Conservation (phyloP, 2,329 filamentous ascomycete genomes). For the Epichloe aotearoae region DNA sequence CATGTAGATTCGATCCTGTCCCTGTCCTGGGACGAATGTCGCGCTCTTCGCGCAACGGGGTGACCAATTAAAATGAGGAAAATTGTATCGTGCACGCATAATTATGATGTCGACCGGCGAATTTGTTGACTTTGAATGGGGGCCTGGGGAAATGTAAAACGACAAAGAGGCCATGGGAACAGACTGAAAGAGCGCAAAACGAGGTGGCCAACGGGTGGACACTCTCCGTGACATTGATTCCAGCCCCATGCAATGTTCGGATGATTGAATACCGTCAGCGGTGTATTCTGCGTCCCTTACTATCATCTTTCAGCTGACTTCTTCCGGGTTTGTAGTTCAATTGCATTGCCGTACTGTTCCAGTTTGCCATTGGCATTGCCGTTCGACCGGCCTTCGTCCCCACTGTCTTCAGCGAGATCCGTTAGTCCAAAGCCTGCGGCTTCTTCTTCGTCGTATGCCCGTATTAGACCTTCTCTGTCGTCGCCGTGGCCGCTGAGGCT, state of each 20-base stretch:
- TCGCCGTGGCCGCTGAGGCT: slow-evolving; percentile 51
- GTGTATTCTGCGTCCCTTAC: slow-evolving; percentile 11
- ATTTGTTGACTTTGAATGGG: slow-evolving; percentile 4
- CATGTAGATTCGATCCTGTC: slow-evolving; percentile 1
- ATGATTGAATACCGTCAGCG: neutral
- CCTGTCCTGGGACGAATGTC: neutral
- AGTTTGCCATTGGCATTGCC: slow-evolving; percentile 29
- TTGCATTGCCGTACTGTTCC: slow-evolving; percentile 26
- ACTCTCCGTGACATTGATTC: neutral
- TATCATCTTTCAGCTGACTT: slow-evolving; percentile 25
- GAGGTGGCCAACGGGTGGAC: neutral
- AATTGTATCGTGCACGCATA: slow-evolving; percentile 3
- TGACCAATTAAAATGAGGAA: neutral
- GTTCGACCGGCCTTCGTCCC: slow-evolving; percentile 40
- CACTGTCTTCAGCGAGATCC: slow-evolving; percentile 67
- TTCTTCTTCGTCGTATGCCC: slow-evolving; percentile 78
- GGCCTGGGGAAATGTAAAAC: slow-evolving; percentile 5
- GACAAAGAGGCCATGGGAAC: neutral
- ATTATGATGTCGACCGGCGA: slow-evolving; percentile 6
- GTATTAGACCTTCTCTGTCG: slow-evolving; percentile 73
- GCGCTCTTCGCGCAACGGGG: neutral
- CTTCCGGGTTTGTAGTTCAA: slow-evolving; percentile 39
- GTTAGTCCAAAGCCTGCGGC: slow-evolving; percentile 59
- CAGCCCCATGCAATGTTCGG: neutral
- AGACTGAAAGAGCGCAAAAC: neutral